Base-by-base conservation (phyloP, 2,329 filamentous ascomycete species). In the Fusarium concolor region DNA sequence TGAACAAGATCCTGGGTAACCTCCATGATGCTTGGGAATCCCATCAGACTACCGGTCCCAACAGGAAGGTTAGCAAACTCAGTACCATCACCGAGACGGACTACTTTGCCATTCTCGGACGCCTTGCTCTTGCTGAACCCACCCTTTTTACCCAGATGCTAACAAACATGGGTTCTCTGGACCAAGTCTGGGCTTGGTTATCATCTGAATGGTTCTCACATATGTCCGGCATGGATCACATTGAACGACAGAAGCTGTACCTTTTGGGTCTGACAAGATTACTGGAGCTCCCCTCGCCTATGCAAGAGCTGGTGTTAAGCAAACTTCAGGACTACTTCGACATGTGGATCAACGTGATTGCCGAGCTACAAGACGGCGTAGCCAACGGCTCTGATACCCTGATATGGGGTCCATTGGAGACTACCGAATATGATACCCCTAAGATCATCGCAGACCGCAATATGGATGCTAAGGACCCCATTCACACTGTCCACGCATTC, bases 61-160 rank as follows among this genome's bases (percentile, higher is more conserved):
- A 92, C 73, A 86, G 86, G 26, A 91, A 86, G 69, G 84, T 87
- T 20, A 86, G 89, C 39, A 87, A 88, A 29, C 86, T 97, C 33
- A 90, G 91, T 71, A 88, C 89, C 14, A 85, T 94, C 12, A 90
- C 92, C 1, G 89, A 97, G 75, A 92, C 92, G 0, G 92, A 97
- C 75, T 97, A 97, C 77, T 91, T 97, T 74, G 87, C 89, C 6
- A 89, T 98, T 3, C 84, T 99, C 3, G 90, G 93, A 3, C 90
- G 94, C 2, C 85, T 98, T 17, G 87, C 90, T 0, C 81, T 97
- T 3, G 89, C 90, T 1, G 91, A 91, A 37, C 92, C 94, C 1
- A 79, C 79, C 4, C 82, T 92, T 3, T 91, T 97, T 69, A 81
- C 90, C 6, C 83, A 86, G 18, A 81, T 89, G 77, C 77, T 90